phyloP scores from a whole-genome alignment of 257 asterid species.

The Avicennia marina region DNA sequence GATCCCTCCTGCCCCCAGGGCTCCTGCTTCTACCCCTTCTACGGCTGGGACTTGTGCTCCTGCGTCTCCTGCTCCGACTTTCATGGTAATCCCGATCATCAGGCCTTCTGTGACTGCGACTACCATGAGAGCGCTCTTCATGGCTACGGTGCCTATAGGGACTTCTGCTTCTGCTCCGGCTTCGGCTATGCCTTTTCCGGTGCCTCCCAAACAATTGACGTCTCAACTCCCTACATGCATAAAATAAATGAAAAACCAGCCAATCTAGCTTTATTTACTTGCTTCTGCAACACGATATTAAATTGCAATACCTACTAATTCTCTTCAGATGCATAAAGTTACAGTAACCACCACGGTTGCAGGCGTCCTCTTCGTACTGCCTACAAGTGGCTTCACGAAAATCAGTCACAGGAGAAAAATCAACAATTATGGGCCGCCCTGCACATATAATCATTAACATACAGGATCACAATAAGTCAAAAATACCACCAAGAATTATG shows the following conservation, averaged over 20 bases:
- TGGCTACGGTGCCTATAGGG: constrained; percentile 88
- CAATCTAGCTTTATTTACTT: no score
- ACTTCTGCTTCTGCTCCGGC: constrained; percentile 82
- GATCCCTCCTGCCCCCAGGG: constrained; percentile 63
- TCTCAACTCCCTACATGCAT: constrained; percentile 54
- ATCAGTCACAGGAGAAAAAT: constrained; percentile 96
- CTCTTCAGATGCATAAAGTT: constrained; percentile 97
- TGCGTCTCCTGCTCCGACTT: constrained; percentile 67
- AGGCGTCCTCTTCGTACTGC: constrained; percentile 91
- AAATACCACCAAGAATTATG: background rate
- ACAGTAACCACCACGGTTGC: constrained; percentile 99
- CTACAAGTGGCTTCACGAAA: constrained; percentile 97
- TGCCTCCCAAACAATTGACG: constrained; percentile 77
- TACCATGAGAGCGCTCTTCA: constrained; percentile 69
- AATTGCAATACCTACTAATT: constrained; percentile 70
- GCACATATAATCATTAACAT: constrained; percentile 21
- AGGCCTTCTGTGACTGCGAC: constrained; percentile 64
- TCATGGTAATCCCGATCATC: constrained; percentile 71
- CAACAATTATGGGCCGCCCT: constrained; percentile 95
- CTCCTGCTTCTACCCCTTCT: constrained; percentile 73
- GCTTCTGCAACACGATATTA: no score
- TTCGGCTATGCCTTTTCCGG: constrained; percentile 46
- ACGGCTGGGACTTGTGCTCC: constrained; percentile 57
- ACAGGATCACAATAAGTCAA: constrained; percentile 2
- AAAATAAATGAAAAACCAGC: no score